Conservation (phyloP, 2,329 filamentous ascomycete genomes). For the Venturia asperata region DNA sequence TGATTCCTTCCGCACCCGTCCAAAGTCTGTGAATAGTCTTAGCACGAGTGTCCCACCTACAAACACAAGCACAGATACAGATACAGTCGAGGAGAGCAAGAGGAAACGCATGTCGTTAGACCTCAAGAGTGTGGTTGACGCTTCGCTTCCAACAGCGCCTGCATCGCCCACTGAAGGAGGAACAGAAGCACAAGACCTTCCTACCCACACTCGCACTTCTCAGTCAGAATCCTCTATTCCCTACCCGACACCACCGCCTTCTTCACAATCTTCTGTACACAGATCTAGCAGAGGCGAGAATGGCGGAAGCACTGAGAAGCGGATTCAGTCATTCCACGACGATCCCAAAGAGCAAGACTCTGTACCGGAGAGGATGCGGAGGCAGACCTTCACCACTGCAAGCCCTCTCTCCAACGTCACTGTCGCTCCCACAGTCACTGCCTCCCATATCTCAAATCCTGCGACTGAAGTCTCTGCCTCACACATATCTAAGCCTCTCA, state of each 20-base stretch:
- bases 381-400: conserved; percentile 30
- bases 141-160: conserved; percentile 19
- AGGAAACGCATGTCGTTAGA: not conserved
- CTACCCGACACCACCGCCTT: conserved; percentile 38
- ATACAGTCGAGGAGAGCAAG: conserved; percentile 5
- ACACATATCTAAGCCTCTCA: conserved; percentile 45
- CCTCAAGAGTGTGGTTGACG: not conserved
- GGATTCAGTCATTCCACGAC: not conserved
- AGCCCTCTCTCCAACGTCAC: conserved; percentile 59
- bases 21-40: conserved; percentile 34
- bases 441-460: conserved; percentile 63
- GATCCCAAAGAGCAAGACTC: not conserved
- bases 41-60: conserved; percentile 23
- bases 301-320: conserved; percentile 18
- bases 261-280: conserved; percentile 35
- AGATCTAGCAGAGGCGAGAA: conserved; percentile 24
- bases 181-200: conserved; percentile 3
- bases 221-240: conserved; percentile 22
- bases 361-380: conserved; percentile 24
- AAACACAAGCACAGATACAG: conserved; percentile 22
- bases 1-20: conserved; percentile 52
- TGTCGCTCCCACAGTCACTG: conserved; percentile 56
- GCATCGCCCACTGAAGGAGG: conserved; percentile 16
- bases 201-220: conserved; percentile 20
- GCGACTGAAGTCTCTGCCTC: conserved; percentile 48